These are phyloP conservation scores for Colletotrichum neosansevieriae DNA, from an alignment of 2,329 filamentous ascomycete genomes.

Conservation along the genomic window DNA sequence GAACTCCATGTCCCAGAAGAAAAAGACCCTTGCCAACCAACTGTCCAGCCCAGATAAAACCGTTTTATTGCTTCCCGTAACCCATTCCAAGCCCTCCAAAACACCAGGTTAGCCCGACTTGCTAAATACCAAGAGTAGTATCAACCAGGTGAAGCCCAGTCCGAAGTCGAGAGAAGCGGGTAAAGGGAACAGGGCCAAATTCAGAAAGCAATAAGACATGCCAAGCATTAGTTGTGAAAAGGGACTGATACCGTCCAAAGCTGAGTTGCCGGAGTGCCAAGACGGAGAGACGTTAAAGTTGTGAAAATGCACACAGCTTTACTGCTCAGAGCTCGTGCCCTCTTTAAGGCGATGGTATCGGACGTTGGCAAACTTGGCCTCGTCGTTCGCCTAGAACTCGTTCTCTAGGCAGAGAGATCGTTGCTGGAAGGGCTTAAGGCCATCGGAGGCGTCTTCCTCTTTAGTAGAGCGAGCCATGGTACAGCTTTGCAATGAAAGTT, in stretches of 20 bases:
- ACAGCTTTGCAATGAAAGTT: not conserved
- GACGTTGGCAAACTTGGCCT: no score
- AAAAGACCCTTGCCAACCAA: not conserved
- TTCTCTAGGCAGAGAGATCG: no score
- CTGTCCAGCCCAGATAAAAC: not conserved
- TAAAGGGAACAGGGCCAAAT: not conserved
- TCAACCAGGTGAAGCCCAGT: not conserved
- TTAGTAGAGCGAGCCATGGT: no score
- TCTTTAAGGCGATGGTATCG: no score
- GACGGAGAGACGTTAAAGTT: not conserved
- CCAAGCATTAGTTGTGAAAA: not conserved
- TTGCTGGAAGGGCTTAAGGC: no score
- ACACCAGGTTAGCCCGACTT: no score
- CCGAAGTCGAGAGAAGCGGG: not conserved
- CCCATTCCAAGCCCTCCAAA: not conserved
- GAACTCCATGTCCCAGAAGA: constrained; percentile 11
- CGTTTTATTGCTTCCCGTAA: not conserved
- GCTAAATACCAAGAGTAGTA: no score
- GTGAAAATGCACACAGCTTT: not conserved
- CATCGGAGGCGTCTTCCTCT: no score
- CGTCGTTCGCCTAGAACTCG: no score
- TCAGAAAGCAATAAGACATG: not conserved
- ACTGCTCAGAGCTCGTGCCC: not conserved
- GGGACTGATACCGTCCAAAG: not conserved
- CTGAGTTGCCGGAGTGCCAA: no score